phyloP scores from a whole-genome alignment of 345 rosid species.

The Sonneratia caseolaris region DNA sequence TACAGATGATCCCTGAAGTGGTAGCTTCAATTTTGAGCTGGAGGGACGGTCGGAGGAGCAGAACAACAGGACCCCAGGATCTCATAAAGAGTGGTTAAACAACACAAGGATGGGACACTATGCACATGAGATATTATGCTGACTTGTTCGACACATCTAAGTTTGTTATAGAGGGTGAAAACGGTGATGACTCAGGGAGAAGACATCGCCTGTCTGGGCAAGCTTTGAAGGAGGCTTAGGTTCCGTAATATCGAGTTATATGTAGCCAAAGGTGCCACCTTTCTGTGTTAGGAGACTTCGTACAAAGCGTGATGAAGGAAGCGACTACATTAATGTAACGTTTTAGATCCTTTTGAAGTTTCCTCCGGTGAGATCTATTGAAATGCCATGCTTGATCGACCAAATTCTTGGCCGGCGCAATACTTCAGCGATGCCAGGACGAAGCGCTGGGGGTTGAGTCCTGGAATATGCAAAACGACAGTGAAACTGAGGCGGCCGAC shows the following conservation, averaged over 20 bases:
- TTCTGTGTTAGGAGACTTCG: neutral
- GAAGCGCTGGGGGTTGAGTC: constrained; percentile 31
- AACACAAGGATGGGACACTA: too few species aligned
- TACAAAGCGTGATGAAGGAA: neutral
- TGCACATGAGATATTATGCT: neutral
- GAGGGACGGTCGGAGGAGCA: too few species aligned
- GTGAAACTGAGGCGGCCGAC: constrained; percentile 16
- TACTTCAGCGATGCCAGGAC: constrained; percentile 34
- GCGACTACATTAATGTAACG: neutral
- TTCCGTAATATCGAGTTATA: neutral
- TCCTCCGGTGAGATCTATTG: constrained; percentile 9
- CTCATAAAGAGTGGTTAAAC: neutral
- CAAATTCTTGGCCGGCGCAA: constrained; percentile 14
- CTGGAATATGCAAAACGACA: constrained; percentile 26
- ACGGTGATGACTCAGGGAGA: neutral
- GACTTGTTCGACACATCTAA: neutral
- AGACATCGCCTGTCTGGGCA: neutral
- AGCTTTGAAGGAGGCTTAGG: neutral
- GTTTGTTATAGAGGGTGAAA: neutral
- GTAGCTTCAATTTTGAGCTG: neutral
- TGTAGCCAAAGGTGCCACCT: neutral
- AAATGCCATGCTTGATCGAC: neutral
- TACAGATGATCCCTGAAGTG: neutral
- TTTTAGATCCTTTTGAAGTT: neutral
- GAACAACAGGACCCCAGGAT: neutral